Base-by-base conservation (phyloP, 192 early-diverging fungal genomes). In the Gaertneriomyces semiglobifer region DNA sequence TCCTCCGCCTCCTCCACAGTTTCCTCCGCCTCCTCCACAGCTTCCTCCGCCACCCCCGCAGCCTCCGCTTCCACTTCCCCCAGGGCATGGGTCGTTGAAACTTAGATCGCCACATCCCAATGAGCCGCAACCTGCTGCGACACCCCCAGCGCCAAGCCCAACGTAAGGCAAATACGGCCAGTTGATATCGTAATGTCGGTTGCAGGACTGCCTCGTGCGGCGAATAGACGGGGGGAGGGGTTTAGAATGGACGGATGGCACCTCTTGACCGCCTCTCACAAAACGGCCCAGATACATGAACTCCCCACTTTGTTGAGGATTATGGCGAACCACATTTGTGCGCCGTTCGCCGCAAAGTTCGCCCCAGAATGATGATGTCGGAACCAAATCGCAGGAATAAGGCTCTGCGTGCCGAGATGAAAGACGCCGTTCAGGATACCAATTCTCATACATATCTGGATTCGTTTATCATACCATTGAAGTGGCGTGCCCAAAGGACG, bases 401-500 rank as follows among this genome's bases (percentile, higher is more conserved):
- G 53, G 19, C 45, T 16, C 14, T 63, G n/a, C 18, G 8, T 43
- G 41, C 2, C 3, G 47, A 14, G 51, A 14, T 20, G 7, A 50
- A 25, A 58, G 5, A 3, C 38, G 11, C 44, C n/a, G 14, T 54
- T n/a, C 9, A 14, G 12, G 7, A 63, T 0, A 4, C 16, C n/a
- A 63, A 19, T 14, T 16, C 40, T 16, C 51, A 19, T 12, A 56
- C 2, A 7, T 5, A n/a, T 6, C 10, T 18, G 16, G 20, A 12
- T 33, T 18, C n/a, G 11, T 18, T 4, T 0, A 54, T n/a, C 60
- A 48, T 4, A 57, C 65, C 69, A 12, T 71, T 53, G 53, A 71
- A 88, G 10, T 73, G 59, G 0, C 65, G 61, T 56, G 78, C 69
- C 86, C 86, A 88, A 18, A 75, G 63, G n/a, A 70, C 62, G 3